Evolutionary conservation across 345 rosid species (phyloP), one percentile per base, ranked within the genome.

Genomic region (Barbarea vulgaris): DNA sequence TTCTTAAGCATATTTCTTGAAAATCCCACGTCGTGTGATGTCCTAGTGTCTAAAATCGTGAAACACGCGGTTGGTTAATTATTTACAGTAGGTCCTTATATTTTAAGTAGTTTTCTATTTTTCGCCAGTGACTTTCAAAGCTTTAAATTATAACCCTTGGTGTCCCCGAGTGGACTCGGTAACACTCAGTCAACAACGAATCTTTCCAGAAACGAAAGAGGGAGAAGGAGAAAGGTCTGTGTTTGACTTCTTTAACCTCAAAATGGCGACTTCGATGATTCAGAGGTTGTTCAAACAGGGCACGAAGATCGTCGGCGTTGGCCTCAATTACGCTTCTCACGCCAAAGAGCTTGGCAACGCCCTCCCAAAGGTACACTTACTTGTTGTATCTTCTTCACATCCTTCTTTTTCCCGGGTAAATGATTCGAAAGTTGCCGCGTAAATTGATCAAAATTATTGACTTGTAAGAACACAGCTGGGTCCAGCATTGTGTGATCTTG

Each of bases 331-430:
- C 77, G 90, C 87, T 21, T 96, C 99, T 1, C 99, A 95, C 75
- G 97, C 99, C 79, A 89, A 87, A 78, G 99, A 95, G 22, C 97
- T 95, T 47, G 97, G 97, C 74, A 90, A 89, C 85, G 84, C 99
- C 52, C 86, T 92, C 57, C 96, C 97, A 44, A 90, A 89, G 93
- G 97, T 88, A 67, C 15, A 67, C 15, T 36, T n/a, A 30, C 14
- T 18, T 50, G 0, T 18, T 50, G 0, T 19, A 44, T 44, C 56
- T 30, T 69, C 56, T 19, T 48, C 39, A 55, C 12, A 54, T 28
- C 34, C n/a, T 2, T 17, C 12, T 46, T 14, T 28, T 39, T 13
- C 37, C 46, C 14, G 33, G 27, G 33, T 37, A 36, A 72, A 24
- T 11, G 37, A 67, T 33, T 33, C 33, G 7, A 22, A 70, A 59